phyloP scores from a whole-genome alignment of 2,329 filamentous ascomycete species.

The Monilinia laxa region DNA sequence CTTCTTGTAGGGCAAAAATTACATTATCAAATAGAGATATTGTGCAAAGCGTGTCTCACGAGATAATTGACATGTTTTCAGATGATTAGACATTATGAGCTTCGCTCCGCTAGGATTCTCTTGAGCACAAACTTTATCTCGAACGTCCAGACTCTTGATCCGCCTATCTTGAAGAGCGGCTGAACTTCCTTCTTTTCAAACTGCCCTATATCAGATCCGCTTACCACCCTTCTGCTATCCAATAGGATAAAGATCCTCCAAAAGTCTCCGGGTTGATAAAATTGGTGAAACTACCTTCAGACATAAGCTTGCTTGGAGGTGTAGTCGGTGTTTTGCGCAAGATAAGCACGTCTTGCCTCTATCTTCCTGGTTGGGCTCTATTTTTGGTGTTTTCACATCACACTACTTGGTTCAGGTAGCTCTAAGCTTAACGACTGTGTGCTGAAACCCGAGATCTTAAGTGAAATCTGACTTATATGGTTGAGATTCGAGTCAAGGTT shows the following conservation, averaged over 20 bases:
- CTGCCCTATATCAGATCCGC: not conserved
- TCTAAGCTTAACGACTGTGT: not conserved
- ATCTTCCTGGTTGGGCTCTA: not conserved
- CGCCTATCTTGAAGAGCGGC: not conserved
- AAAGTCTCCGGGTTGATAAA: not conserved
- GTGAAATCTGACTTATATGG: not conserved
- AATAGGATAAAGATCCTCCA: not conserved
- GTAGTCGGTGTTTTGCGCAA: not conserved
- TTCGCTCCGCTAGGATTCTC: not conserved
- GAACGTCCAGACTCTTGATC: not conserved
- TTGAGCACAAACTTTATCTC: not conserved
- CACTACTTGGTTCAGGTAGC: not conserved
- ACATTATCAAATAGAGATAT: not conserved
- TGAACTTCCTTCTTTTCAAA: not conserved
- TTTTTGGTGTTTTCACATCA: not conserved
- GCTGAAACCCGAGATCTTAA: not conserved
- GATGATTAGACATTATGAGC: not conserved
- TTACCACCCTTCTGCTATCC: not conserved
- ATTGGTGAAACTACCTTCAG: not conserved
- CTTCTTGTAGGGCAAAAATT: not conserved
- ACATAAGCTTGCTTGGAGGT: not conserved
- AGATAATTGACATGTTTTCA: not conserved
- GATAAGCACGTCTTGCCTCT: not conserved
- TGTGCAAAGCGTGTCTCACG: not conserved
- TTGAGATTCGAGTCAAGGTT: not conserved